Base-by-base conservation (phyloP, 148 eudicot genomes). In the Amaranthus cruentus region DNA sequence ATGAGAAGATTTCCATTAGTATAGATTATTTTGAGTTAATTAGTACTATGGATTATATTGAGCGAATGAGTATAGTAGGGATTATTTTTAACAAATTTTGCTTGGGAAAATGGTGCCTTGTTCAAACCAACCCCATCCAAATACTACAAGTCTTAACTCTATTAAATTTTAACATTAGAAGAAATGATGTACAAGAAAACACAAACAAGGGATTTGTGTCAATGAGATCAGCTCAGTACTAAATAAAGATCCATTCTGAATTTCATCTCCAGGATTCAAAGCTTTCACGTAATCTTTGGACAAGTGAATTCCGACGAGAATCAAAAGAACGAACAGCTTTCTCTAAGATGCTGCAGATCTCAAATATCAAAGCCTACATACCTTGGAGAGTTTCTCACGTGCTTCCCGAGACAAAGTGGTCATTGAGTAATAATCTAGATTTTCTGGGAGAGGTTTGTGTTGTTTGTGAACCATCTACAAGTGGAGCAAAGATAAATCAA, bases 301-400 rank as follows among this genome's bases (percentile, higher is more conserved):
- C 9, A 10, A 47, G 18, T 58, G 13, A 71, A 58, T 9, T 48
- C 3, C 47, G 6, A 48, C 55, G 38, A 49, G 13, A 65, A 70
- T 63, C 50, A 62, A 69, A 59, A 46, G 55, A 43, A 49, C 8
- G 14, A n/a, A 11, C 5, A 46, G 6, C 52, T 60, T 42, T 15
- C 4, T 12, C 48, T 60, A 64, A 44, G 62, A 80, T 60, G 62
- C 63, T 44, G 6, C 52, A 63, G 28, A 72, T 58, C 47, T 14
- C 47, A 55, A 28, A 62, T 12, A 44, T 56, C 55, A 55, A 56
- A 67, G 66, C 51, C 6, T 68, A 69, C 67, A 75, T 82, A 91
- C 99, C 96, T 96, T 96, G 49, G 99, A 83, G 62, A 96, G 88
- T 78, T 96, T 96, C 74, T 96, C 97, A 50, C 99, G 97, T 66